Base-by-base conservation (phyloP, 257 asterid genomes). In the Leonotis leonurus region DNA sequence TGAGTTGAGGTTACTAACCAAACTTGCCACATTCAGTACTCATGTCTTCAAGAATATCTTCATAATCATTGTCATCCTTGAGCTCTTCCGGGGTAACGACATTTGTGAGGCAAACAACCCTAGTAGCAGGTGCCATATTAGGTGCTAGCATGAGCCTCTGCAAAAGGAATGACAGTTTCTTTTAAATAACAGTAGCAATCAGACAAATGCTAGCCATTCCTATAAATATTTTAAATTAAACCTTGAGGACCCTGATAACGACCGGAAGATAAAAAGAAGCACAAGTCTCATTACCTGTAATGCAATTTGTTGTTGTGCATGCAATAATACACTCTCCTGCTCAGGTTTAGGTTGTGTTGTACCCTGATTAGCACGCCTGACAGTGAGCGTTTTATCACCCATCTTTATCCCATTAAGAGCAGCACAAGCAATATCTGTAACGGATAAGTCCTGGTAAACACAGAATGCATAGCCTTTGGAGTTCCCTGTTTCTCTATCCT, bases 391-490 rank as follows among this genome's bases (percentile, higher is more conserved):
- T 76, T 93, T 93, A 70, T 93, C 99, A 5, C 97, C 99, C 99
- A 93, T 89, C 77, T 93, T 93, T 62, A 93, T 93, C 62, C 99
- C 99, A 71, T 93, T 93, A 45, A 93, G 96, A 70, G 97, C 97
- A 56, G 94, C 92, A 74, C 99, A 93, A 51, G 99, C 97, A 75
- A 93, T 89, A 78, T 93, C 97, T 14, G 99, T 93, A 56, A 93
- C 97, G 5, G 97, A 82, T 39, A 85, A 70, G 68, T 93, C 99
- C 63, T 83, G 84, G 70, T 89, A 93, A 56, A 93, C 97, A 79
- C 99, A 93, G 70, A 93, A 93, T 4, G 99, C 99, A 79, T 93
- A 89, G 77, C 99, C 99, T 81, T 93, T 93, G 22, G 99, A 93
- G 76, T 93, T 93, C 61, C 99, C 99, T 2, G 99, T 93, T 80